Conservation (phyloP, 1,139 yeast genomes). For the Suhomyces anneliseae region DNA sequence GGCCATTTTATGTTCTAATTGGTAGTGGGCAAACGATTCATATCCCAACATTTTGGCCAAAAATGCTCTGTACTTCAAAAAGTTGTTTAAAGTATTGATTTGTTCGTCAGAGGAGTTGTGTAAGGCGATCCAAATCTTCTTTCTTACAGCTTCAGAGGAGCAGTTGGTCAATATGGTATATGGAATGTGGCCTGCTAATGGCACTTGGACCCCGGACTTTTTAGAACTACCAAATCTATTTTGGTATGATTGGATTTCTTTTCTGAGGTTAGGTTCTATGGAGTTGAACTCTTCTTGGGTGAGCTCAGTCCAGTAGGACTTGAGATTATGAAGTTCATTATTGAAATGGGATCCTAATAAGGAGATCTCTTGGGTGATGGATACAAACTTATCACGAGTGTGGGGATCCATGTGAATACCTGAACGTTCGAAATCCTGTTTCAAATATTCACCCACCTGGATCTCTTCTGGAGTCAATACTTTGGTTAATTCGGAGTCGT, state of each 20-base stretch:
- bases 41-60: constrained; percentile 77
- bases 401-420: constrained; percentile 81
- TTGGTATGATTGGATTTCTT: constrained; percentile 31
- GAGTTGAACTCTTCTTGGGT: constrained; percentile 31
- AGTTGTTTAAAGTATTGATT: constrained; percentile 54
- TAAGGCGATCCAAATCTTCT: constrained; percentile 70
- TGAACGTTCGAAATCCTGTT: constrained; percentile 85
- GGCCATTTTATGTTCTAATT: constrained; percentile 89
- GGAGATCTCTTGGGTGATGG: constrained; percentile 78
- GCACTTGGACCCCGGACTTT: constrained; percentile 45
- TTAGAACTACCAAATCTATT: constrained; percentile 11
- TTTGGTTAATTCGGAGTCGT: constrained; percentile 35
- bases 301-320: constrained; percentile 39
- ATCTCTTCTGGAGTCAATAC: constrained; percentile 67
- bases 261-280: constrained; percentile 25
- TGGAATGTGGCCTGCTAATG: constrained; percentile 69
- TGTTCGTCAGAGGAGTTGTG: constrained; percentile 63
- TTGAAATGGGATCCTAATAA: constrained; percentile 77
- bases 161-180: constrained; percentile 64
- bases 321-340: constrained; percentile 52
- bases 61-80: constrained; percentile 66
- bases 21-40: constrained; percentile 73
- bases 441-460: constrained; percentile 75
- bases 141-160: constrained; percentile 56
- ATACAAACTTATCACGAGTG: constrained; percentile 69